phyloP scores from a whole-genome alignment of 768 basidiomycete genomes.

The Lactarius trivialis region DNA sequence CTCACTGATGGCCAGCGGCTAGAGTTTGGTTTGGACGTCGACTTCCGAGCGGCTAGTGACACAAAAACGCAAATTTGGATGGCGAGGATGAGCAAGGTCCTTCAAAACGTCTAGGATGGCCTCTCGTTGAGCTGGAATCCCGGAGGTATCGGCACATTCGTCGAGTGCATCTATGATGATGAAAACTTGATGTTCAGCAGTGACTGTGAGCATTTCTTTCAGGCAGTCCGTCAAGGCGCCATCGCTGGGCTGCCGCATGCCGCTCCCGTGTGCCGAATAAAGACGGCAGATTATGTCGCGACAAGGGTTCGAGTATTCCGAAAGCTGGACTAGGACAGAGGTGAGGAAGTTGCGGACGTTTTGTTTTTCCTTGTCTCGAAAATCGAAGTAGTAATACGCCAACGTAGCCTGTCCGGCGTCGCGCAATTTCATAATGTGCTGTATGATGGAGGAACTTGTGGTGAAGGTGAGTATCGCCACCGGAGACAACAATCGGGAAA shows the following conservation, averaged over 20 bases:
- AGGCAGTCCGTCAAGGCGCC: neutral
- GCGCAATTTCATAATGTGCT: neutral
- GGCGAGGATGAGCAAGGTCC: neutral
- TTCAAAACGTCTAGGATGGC: neutral
- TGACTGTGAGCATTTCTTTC: neutral
- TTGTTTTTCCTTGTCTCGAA: slow-evolving; percentile 2
- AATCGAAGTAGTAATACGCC: slow-evolving; percentile 5
- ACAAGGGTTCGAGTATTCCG: neutral
- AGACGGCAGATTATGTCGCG: neutral
- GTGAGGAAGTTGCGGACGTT: neutral
- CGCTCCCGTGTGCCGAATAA: neutral
- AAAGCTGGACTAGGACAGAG: neutral
- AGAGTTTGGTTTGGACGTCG: neutral
- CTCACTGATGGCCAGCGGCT: neutral
- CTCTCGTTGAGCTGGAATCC: neutral
- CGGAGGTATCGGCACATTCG: neutral
- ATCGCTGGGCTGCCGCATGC: neutral
- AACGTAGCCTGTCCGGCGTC: neutral
- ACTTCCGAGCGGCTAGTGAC: slow-evolving; percentile 4
- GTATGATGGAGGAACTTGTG: neutral
- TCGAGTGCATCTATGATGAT: neutral
- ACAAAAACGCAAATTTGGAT: neutral
- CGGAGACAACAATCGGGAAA: neutral
- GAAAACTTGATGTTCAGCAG: neutral
- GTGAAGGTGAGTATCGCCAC: neutral